These are phyloP conservation scores for Fraxinus cuspidata DNA, from an alignment of 257 asterid genomes.

Conservation along the genomic window DNA sequence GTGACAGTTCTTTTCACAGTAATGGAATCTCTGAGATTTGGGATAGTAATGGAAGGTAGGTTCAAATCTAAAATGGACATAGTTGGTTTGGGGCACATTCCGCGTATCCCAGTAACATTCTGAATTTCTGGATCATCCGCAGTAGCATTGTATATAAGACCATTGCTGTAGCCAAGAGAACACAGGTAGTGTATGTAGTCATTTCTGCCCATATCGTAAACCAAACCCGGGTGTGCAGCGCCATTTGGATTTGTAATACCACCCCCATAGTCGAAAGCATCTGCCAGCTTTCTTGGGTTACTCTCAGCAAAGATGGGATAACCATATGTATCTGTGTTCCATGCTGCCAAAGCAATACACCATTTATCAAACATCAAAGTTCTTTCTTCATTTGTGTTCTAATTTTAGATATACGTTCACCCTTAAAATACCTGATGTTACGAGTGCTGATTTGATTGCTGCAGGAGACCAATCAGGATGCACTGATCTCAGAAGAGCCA, in stretches of 20 bases:
- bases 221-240: conserved; percentile 29
- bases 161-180: conserved; percentile 19
- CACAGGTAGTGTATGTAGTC: conserved; percentile 34
- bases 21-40: neutral
- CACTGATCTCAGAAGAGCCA: conserved; percentile 21
- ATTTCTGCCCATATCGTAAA: conserved; percentile 31
- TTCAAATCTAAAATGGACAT: conserved; percentile 21
- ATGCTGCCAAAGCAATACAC: conserved; percentile 14
- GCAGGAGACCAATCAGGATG: conserved; percentile 36
- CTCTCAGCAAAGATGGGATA: conserved; percentile 33
- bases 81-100: conserved; percentile 15
- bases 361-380: neutral
- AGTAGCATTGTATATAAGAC: conserved; percentile 8
- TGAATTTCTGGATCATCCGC: neutral
- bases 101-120: neutral
- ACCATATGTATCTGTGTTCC: conserved; percentile 12
- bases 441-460: conserved; percentile 29
- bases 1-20: conserved; percentile 26
- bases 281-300: conserved; percentile 19
- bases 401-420: too few species aligned
- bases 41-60: conserved; percentile 24
- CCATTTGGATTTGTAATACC: conserved; percentile 32
- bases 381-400: neutral
- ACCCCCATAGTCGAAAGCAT: conserved; percentile 38
- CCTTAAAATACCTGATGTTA: conserved; percentile 24